Conservation (phyloP, 805 yeast species). For the Saccharomycopsis babjevae region DNA sequence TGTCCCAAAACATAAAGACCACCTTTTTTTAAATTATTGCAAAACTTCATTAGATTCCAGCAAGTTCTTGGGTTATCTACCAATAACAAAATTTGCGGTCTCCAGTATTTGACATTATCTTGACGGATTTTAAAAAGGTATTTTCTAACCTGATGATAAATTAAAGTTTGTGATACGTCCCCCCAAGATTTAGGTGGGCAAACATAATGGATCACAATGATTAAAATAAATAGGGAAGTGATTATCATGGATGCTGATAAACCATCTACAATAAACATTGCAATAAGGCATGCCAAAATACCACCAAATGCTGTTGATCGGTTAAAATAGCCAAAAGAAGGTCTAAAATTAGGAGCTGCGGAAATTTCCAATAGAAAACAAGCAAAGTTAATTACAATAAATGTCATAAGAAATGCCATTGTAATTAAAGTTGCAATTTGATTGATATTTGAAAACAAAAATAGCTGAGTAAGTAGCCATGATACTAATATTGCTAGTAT, state of each 20-base stretch:
- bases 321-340: constrained; percentile 83
- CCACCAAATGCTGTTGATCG: constrained; percentile 76
- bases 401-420: constrained; percentile 95
- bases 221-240: constrained; percentile 51
- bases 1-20: constrained; percentile 90
- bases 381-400: constrained; percentile 87
- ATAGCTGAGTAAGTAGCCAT: constrained; percentile 75
- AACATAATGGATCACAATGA: constrained; percentile 73
- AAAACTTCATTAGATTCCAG: constrained; percentile 86
- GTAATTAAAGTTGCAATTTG: constrained; percentile 92
- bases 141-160: constrained; percentile 94
- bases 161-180: constrained; percentile 90
- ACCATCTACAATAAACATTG: constrained; percentile 95
- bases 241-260: constrained; percentile 73
- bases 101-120: constrained; percentile 95
- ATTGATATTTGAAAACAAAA: constrained; percentile 82
- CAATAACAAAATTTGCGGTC: constrained; percentile 84
- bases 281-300: constrained; percentile 53
- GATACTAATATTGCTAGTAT: constrained; percentile 59
- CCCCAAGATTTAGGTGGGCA: constrained; percentile 98
- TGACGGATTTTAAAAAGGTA: constrained; percentile 72
- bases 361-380: constrained; percentile 82
- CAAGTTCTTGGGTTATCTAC: constrained; percentile 89
- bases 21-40: constrained; percentile 92
- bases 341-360: constrained; percentile 97